Evolutionary conservation across 225 moss, liverwort and hornwort species (phyloP), one percentile per base, ranked within the genome.

Genomic region (Polytrichum commune): DNA sequence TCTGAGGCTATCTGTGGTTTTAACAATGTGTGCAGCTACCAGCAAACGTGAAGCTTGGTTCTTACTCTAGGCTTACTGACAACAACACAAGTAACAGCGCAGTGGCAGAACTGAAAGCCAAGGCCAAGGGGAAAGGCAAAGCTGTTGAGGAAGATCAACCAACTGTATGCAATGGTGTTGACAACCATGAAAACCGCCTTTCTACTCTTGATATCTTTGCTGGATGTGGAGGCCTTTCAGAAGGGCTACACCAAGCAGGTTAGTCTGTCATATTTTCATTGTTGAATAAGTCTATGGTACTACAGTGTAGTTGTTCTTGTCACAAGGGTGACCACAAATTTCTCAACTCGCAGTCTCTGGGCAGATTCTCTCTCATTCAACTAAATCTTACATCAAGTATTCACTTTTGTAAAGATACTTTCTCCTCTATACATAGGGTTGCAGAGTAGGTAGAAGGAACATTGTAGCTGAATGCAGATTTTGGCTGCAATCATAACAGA

Each of bases 171-270:
- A 75, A 68, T 29, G 76, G 75, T 71, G 66, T 29, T 66, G 63
- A 72, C 64, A 72, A 53, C 63, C 38, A 70, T 58, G 79, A 79
- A 32, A 76, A 84, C 28, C 72, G 79, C 27, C 76, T 98, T 63
- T 63, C 92, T 53, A 93, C 97, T 27, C 85, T 98, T 27, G 97
- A 98, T 70, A 95, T 98, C n/a, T 98, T 98, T 72, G 94, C 97
- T 62, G 94, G 97, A 66, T 98, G 97, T 72, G 94, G 97, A 71
- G 97, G 97, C 61, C 92, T 98, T 27, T 91, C 92, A 55, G 97
- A 95, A 75, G 97, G 97, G 63, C 80, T 98, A 69, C 91, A 79
- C 63, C 94, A 95, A 81, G 90, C 97, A 86, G 97, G 97, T 84
- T 69, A 22, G 4, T 72, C 5, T 27, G 46, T 46, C 46, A 46